Evolutionary conservation across 495 filamentous ascomycete species (phyloP).

Genomic region (Achaetomiella virescens): DNA sequence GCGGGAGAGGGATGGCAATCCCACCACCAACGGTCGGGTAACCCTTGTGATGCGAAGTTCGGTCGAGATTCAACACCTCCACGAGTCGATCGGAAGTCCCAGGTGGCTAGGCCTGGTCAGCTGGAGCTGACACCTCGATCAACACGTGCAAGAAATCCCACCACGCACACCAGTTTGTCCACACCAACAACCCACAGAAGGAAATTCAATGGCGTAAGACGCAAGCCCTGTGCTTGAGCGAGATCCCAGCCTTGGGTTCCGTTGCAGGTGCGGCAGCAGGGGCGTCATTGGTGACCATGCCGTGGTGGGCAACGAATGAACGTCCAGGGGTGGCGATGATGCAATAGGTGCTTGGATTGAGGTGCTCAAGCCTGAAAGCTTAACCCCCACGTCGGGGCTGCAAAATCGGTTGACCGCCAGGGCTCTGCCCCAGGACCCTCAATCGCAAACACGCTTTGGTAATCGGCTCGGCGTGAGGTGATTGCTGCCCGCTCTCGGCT

Average conservation of each 20-base stretch:
- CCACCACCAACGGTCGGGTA: neutral
- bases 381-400: conserved; percentile 9
- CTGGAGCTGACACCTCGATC: too few species aligned
- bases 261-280: neutral
- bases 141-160: too few species aligned
- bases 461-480: neutral
- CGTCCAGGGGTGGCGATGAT: conserved; percentile 15
- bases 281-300: neutral
- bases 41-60: neutral
- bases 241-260: neutral
- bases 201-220: too few species aligned
- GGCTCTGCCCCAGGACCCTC: neutral
- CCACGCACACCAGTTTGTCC: too few species aligned
- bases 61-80: too few species aligned
- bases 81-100: too few species aligned
- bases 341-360: conserved; percentile 17
- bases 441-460: neutral
- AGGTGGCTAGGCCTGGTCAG: too few species aligned
- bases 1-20: neutral
- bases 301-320: neutral
- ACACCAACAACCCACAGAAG: too few species aligned
- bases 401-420: neutral
- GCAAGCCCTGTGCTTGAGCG: neutral
- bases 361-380: conserved; percentile 15
- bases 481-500: neutral